These are phyloP conservation scores for Orbilia brochopaga DNA, from an alignment of 2,329 filamentous ascomycete genomes.

Conservation along the genomic window DNA sequence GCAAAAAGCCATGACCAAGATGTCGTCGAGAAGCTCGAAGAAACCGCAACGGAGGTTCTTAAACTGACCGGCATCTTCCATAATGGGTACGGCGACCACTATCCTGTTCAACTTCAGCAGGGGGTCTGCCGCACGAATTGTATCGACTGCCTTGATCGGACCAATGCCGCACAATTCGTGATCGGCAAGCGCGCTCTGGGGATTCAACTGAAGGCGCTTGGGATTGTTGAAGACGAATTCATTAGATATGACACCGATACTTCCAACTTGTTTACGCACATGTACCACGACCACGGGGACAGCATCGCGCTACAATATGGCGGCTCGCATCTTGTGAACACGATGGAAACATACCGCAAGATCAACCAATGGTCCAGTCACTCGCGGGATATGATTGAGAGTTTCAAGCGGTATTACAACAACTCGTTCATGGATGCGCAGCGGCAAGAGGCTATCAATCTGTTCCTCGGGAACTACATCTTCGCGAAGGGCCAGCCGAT, in stretches of 20 bases:
- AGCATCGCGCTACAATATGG: conserved; percentile 98
- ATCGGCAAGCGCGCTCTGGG: conserved; percentile 93
- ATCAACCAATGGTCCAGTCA: conserved; percentile 99
- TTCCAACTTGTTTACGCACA: conserved; percentile 93
- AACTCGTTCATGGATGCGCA: conserved; percentile 98
- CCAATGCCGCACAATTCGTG: conserved; percentile 96
- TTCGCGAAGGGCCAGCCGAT: conserved; percentile 86
- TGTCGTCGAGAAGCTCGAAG: conserved; percentile 89
- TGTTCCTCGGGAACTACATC: conserved; percentile 95
- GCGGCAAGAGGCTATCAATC: conserved; percentile 94
- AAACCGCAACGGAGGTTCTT: conserved; percentile 86
- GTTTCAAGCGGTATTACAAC: conserved; percentile 98
- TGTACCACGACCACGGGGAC: conserved; percentile 98
- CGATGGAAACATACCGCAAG: conserved; percentile 98
- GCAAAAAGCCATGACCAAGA: conserved; percentile 91
- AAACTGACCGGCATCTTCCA: conserved; percentile 90
- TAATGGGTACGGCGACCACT: conserved; percentile 76
- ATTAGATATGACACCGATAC: conserved; percentile 95
- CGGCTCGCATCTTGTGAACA: conserved; percentile 96
- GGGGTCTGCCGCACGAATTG: conserved; percentile 95
- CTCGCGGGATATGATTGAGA: conserved; percentile 97
- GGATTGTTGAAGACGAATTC: conserved; percentile 77
- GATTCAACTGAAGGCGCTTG: conserved; percentile 87
- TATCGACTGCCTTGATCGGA: conserved; percentile 95
- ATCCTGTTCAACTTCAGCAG: conserved; percentile 76